Percentiles rank a stretch among this genome's conserved stretches.
Evolutionary conservation across 1,284 basidiomycete genomes (phyloP).

Genomic region (Papiliotrema terrestris): DNA sequence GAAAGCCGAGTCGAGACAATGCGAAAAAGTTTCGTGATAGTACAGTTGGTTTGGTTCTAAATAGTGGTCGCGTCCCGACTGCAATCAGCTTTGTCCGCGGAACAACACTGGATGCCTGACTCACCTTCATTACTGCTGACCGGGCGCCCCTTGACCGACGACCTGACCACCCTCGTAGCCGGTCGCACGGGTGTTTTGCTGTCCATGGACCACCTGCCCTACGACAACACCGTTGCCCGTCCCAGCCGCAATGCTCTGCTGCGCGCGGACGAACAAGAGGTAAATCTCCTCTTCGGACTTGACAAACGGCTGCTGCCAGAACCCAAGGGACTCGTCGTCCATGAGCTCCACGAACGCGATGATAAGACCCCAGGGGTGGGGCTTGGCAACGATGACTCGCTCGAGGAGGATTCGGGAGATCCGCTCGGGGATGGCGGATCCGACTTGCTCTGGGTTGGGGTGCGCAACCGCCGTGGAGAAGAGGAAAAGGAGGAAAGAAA

Average conservation of each 20-base stretch:
- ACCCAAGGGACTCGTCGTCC: constrained; percentile 45
- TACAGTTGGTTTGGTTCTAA: too few species aligned
- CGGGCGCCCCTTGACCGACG: not conserved
- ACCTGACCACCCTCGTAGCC: not conserved
- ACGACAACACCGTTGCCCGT: not conserved
- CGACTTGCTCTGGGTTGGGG: not conserved
- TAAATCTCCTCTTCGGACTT: constrained; percentile 45
- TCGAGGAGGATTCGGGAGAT: constrained; percentile 89
- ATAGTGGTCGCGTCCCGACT: too few species aligned
- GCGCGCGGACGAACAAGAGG: constrained; percentile 28
- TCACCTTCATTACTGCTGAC: not conserved
- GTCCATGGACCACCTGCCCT: not conserved
- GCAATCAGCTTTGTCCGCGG: too few species aligned
- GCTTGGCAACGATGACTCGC: constrained; percentile 86
- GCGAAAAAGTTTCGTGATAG: too few species aligned
- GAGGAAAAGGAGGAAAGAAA: constrained; percentile 77
- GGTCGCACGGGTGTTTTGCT: not conserved
- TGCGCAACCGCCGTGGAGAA: constrained; percentile 56
- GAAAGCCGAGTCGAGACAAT: too few species aligned
- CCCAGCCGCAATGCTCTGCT: constrained; percentile 1
- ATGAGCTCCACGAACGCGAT: constrained; percentile 81
- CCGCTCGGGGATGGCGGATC: constrained; percentile 69
- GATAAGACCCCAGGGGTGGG: constrained; percentile 95
- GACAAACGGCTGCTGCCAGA: constrained; percentile 49
- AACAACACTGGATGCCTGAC: too few species aligned